These are phyloP conservation scores for Ogataea hybrid DNA, from an alignment of 1,139 yeast genomes.

Conservation along the genomic window DNA sequence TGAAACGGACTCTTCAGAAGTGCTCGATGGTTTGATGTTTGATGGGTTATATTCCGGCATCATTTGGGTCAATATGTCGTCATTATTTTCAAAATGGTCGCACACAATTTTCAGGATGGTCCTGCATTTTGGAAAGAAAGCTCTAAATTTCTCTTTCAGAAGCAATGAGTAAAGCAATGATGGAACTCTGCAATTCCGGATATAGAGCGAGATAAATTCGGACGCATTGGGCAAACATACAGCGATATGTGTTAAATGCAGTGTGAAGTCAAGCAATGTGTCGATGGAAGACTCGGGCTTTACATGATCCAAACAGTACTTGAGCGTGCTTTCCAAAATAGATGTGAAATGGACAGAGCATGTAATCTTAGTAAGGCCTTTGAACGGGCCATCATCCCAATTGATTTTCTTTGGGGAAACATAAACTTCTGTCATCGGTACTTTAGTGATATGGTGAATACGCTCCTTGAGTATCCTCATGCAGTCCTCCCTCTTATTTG, in stretches of 20 bases:
- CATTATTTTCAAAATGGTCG: conserved; percentile 19
- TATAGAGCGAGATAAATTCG: conserved; percentile 12
- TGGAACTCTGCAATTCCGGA: conserved; percentile 17
- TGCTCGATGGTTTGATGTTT: conserved; percentile 35
- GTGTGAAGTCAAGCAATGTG: conserved; percentile 50
- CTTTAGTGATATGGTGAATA: conserved; percentile 36
- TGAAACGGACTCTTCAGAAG: conserved; percentile 13
- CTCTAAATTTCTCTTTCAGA: conserved; percentile 38
- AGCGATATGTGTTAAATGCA: conserved; percentile 70
- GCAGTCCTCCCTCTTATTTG: conserved; percentile 77
- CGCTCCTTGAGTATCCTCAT: conserved; percentile 49
- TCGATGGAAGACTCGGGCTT: conserved; percentile 38
- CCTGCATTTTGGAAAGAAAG: conserved; percentile 40
- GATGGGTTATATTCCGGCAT: conserved; percentile 20
- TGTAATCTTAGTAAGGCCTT: conserved; percentile 45
- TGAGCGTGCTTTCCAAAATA: conserved; percentile 49
- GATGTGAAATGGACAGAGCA: conserved; percentile 50
- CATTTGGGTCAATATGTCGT: conserved; percentile 14
- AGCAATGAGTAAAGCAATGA: conserved; percentile 42
- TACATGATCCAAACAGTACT: conserved; percentile 35
- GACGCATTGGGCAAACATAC: conserved; percentile 18
- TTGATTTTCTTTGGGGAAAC: conserved; percentile 47
- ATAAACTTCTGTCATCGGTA: conserved; percentile 43
- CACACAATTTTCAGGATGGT: conserved; percentile 45
- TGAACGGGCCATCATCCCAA: conserved; percentile 37